Conservation (phyloP, 257 asterid genomes). For the Capsicum baccatum region DNA sequence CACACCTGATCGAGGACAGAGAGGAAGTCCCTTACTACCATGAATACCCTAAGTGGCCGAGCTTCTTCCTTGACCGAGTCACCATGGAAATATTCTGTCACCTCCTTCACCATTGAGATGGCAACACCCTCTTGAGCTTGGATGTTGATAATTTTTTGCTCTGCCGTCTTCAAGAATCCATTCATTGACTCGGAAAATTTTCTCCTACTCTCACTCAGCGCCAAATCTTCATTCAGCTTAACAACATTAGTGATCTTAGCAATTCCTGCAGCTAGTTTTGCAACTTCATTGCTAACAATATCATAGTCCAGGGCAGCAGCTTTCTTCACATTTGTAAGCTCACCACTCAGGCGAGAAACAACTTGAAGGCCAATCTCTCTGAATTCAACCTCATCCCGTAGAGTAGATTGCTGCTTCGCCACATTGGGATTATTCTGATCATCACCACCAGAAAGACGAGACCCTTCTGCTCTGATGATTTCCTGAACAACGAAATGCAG, state of each 20-base stretch:
- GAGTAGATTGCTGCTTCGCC: conserved; percentile 40
- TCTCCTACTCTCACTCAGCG: conserved; percentile 33
- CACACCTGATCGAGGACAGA: conserved; percentile 69
- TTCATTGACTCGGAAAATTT: conserved; percentile 52
- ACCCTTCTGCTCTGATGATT: conserved; percentile 75
- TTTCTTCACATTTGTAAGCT: conserved; percentile 77
- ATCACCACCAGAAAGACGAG: conserved; percentile 53
- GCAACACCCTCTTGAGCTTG: conserved; percentile 69
- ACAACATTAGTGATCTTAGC: conserved; percentile 49
- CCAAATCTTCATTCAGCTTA: conserved; percentile 51
- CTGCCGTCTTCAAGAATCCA: conserved; percentile 60
- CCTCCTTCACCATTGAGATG: conserved; percentile 74
- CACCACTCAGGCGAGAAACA: conserved; percentile 70
- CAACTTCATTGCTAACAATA: conserved; percentile 53
- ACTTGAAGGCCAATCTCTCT: conserved; percentile 71
- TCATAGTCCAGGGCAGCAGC: conserved; percentile 79
- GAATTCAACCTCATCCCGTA: conserved; percentile 61
- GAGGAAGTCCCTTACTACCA: conserved; percentile 76
- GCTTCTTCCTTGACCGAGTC: conserved; percentile 78
- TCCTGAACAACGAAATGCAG: conserved; percentile 86
- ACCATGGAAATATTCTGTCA: conserved; percentile 82
- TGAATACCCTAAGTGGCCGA: conserved; percentile 64
- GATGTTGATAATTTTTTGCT: conserved; percentile 52
- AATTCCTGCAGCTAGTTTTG: conserved; percentile 57
- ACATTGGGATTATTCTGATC: conserved; percentile 31